Evolutionary conservation across 345 rosid species (phyloP).

Genomic region (Rhodamnia rubescens): DNA sequence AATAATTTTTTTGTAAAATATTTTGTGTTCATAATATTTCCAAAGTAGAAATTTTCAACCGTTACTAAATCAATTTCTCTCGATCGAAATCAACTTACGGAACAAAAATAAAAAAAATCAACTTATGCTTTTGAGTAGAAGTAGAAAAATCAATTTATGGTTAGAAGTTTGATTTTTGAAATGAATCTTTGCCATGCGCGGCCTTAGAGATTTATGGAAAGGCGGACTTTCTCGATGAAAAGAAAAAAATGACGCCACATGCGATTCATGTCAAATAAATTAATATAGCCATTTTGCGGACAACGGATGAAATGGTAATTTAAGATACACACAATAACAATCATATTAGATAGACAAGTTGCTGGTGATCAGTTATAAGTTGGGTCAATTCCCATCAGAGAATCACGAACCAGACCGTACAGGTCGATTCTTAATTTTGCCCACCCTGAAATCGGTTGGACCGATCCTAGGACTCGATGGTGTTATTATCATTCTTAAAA

Average conservation of each 20-base stretch:
- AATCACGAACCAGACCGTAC: fast-evolving
- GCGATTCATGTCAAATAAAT: neutral
- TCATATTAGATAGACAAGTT: neutral
- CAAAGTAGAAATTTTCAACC: too few relatives aligned
- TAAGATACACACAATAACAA: neutral
- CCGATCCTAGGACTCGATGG: too few relatives aligned
- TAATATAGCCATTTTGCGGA: neutral
- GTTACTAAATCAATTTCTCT: too few relatives aligned
- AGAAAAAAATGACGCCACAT: neutral
- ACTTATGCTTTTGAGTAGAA: too few relatives aligned
- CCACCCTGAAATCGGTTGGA: fast-evolving
- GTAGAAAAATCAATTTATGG: too few relatives aligned
- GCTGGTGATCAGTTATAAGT: fast-evolving
- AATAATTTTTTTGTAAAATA: too few relatives aligned
- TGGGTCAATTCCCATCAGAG: fast-evolving
- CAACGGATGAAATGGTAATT: neutral
- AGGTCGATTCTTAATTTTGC: fast-evolving
- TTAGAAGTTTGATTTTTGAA: too few relatives aligned
- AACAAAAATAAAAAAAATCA: too few relatives aligned
- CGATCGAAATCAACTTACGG: too few relatives aligned
- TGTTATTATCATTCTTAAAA: too few relatives aligned
- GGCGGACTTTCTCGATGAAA: neutral
- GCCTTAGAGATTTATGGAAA: neutral
- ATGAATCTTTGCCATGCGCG: too few relatives aligned
- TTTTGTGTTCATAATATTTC: too few relatives aligned